A percentile compares a stretch with the other conserved stretches of the same genome.
Conservation (phyloP, 805 yeast species). For the Suhomyces vadensis region DNA sequence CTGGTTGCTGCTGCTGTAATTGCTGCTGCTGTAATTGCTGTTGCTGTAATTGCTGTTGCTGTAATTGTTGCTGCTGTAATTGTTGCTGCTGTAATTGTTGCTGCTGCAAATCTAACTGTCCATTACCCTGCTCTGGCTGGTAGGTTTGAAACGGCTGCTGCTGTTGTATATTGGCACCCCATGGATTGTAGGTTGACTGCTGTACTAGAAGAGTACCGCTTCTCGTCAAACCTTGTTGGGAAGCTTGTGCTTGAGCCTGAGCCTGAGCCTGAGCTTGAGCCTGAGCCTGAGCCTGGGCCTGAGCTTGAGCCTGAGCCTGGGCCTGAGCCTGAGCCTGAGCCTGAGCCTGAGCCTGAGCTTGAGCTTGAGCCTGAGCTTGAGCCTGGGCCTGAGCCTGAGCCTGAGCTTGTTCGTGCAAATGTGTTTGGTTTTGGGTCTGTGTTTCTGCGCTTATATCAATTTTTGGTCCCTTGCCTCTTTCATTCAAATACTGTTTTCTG, state of each 20-base stretch:
- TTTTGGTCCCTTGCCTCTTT: constrained; percentile 53
- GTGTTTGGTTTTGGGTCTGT: constrained; percentile 1
- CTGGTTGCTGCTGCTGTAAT: constrained; percentile 11
- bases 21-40: constrained; percentile 11
- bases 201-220: constrained; percentile 33
- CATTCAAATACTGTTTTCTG: constrained; percentile 74
- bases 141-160: constrained; percentile 16
- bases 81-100: constrained; percentile 18
- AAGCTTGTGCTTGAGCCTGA: not conserved
- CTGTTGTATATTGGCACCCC: constrained; percentile 27
- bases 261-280: constrained; percentile 7
- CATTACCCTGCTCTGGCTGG: constrained; percentile 10
- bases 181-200: constrained; percentile 43
- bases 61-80: constrained; percentile 15
- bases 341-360: constrained; percentile 8
- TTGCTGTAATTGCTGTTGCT: constrained; percentile 12
- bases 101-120: constrained; percentile 8
- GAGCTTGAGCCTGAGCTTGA: constrained; percentile 4
- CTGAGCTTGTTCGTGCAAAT: constrained; percentile 7
- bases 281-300: constrained; percentile 9
- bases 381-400: constrained; percentile 6
- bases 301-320: constrained; percentile 4
- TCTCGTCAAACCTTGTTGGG: constrained; percentile 16
- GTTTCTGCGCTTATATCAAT: not conserved
- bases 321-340: constrained; percentile 6